These are phyloP conservation scores for Phytophthora tentaculata DNA, from an alignment of 352 stramenopile species.

Conservation along the genomic window DNA sequence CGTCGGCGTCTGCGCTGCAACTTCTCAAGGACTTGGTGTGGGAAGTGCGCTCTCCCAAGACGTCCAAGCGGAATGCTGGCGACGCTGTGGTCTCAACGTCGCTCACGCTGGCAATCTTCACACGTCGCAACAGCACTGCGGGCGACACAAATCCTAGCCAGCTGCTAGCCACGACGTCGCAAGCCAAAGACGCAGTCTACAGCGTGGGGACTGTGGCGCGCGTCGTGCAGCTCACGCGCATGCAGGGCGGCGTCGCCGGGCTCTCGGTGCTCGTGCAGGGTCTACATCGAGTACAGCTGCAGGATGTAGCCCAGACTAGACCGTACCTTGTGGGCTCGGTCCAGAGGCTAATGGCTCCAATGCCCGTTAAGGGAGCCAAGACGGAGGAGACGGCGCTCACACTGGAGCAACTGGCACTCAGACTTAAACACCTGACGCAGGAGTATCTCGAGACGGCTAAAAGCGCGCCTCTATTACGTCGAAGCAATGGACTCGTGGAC, in stretches of 20 bases:
- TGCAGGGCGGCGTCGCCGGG: constrained; percentile 52
- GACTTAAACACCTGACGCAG: constrained; percentile 72
- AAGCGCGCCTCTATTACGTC: constrained; percentile 57
- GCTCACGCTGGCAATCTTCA: constrained; percentile 72
- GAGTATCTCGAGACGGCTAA: constrained; percentile 72
- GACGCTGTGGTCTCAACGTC: constrained; percentile 35
- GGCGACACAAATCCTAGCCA: constrained; percentile 14
- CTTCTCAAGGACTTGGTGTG: constrained; percentile 83
- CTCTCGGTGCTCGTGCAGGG: constrained; percentile 79
- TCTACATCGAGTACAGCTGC: constrained; percentile 57
- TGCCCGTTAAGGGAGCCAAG: constrained; percentile 22
- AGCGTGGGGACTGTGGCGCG: constrained; percentile 67
- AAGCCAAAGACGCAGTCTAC: constrained; percentile 52
- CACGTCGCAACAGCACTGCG: constrained; percentile 41
- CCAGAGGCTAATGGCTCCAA: constrained; percentile 33
- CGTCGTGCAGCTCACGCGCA: constrained; percentile 77
- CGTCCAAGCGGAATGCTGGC: constrained; percentile 30
- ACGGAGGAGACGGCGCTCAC: constrained; percentile 25
- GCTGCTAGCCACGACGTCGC: constrained; percentile 24
- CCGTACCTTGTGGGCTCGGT: constrained; percentile 69
- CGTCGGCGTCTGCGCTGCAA: constrained; percentile 63
- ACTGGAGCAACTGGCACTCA: constrained; percentile 45
- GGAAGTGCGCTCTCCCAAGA: constrained; percentile 67
- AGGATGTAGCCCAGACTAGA: constrained; percentile 51
- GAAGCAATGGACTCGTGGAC: constrained; percentile 67